Evolutionary conservation across 176 grass and related monocot species (phyloP).

Genomic region (Dactylis glomerata): DNA sequence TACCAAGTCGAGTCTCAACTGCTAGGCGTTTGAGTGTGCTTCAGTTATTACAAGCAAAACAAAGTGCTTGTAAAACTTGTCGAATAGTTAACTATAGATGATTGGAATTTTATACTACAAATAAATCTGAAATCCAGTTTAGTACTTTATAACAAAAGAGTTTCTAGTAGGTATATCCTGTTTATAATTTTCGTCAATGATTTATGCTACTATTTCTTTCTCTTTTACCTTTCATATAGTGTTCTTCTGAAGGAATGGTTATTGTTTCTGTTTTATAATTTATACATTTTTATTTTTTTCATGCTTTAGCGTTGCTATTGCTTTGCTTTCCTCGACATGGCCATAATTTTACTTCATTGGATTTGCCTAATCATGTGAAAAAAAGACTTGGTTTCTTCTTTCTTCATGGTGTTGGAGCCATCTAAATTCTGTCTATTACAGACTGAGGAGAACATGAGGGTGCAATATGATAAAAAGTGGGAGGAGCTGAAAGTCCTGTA

Average conservation of each 20-base stretch:
- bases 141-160: not conserved
- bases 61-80: not conserved
- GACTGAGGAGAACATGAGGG: slow-evolving; percentile 57
- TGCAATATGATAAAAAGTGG: slow-evolving; percentile 33
- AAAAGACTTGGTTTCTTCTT: not conserved
- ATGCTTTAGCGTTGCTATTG: not conserved
- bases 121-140: not conserved
- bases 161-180: not conserved
- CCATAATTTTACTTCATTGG: not conserved
- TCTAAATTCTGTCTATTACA: slow-evolving; percentile 37
- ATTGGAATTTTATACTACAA: not conserved
- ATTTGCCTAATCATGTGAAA: not conserved
- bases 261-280: not conserved
- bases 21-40: not conserved
- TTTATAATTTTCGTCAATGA: not conserved
- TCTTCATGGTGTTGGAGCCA: not conserved
- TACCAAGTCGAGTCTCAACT: not conserved
- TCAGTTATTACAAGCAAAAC: not conserved
- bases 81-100: not conserved
- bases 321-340: not conserved
- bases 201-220: not conserved
- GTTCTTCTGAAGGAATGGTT: not conserved
- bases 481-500: slow-evolving; percentile 21
- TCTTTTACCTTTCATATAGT: not conserved
- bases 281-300: not conserved